phyloP scores from a whole-genome alignment of 106 monocot species.

The Dioscorea alata region DNA sequence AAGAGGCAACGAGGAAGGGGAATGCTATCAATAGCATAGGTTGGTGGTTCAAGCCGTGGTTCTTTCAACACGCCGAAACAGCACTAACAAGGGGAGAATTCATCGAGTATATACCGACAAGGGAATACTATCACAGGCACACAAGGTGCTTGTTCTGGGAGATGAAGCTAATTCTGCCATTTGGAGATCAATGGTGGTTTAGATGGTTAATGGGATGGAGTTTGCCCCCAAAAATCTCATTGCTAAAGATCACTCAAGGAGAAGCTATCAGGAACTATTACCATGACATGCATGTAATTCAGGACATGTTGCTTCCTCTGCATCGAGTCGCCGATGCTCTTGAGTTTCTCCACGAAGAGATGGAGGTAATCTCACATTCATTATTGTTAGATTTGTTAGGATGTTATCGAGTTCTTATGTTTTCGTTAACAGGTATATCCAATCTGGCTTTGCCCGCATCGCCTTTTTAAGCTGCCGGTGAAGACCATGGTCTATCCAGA shows the following conservation, averaged over 20 bases:
- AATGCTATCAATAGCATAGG: neutral
- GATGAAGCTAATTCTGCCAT: constrained; percentile 19
- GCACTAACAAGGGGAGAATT: constrained; percentile 7
- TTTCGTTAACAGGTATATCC: constrained; percentile 7
- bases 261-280: constrained; percentile 21
- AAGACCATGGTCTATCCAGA: constrained; percentile 13
- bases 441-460: constrained; percentile 16
- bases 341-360: constrained; percentile 14
- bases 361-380: constrained; percentile 6
- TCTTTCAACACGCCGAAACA: constrained; percentile 8
- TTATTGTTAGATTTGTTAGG: neutral
- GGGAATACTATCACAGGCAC: constrained; percentile 20
- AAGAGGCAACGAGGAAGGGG: constrained; percentile 3
- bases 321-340: constrained; percentile 9
- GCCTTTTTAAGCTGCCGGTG: constrained; percentile 9
- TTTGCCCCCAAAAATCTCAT: constrained; percentile 13
- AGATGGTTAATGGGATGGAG: constrained; percentile 10
- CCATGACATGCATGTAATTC: constrained; percentile 20
- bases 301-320: constrained; percentile 15
- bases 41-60: constrained; percentile 20
- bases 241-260: constrained; percentile 15
- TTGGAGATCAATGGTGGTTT: constrained; percentile 23
- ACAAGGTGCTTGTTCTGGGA: constrained; percentile 17
- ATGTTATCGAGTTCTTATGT: no score
- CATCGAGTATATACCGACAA: constrained; percentile 18